Percentiles rank a stretch among this genome's conserved stretches.
phyloP scores from a whole-genome alignment of 2,329 filamentous ascomycete genomes.

The Calonectria multiphialidica region DNA sequence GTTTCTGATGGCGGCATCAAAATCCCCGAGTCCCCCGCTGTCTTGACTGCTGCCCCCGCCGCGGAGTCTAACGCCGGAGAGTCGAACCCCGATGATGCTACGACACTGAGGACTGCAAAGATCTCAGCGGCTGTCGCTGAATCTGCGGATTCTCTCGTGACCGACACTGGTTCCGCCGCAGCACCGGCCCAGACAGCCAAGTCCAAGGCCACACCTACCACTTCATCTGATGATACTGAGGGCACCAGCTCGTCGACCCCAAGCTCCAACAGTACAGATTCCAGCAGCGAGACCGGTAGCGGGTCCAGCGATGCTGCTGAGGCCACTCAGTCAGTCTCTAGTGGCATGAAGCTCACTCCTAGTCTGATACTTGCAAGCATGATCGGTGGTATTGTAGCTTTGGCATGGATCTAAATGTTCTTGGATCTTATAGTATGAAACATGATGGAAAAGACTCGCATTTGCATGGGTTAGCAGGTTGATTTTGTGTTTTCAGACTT shows the following conservation, averaged over 20 bases:
- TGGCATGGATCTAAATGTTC: background rate
- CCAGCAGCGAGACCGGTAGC: background rate
- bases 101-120: background rate
- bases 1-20: slow-evolving; percentile 48
- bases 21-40: slow-evolving; percentile 33
- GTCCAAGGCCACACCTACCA: background rate
- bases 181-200: background rate
- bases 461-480: slow-evolving; percentile 9
- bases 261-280: background rate
- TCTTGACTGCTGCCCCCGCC: slow-evolving; percentile 8
- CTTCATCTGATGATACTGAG: background rate
- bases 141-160: background rate
- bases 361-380: background rate
- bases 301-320: background rate
- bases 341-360: background rate
- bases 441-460: background rate
- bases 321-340: background rate
- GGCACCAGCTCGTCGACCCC: background rate
- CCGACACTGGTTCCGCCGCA: background rate
- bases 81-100: background rate
- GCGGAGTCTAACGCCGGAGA: background rate
- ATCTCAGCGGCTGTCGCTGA: background rate
- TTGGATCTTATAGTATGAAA: no score
- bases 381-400: background rate
- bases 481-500: background rate